Base-by-base conservation (phyloP, 768 basidiomycete genomes). In the Austroboletus eburneus region DNA sequence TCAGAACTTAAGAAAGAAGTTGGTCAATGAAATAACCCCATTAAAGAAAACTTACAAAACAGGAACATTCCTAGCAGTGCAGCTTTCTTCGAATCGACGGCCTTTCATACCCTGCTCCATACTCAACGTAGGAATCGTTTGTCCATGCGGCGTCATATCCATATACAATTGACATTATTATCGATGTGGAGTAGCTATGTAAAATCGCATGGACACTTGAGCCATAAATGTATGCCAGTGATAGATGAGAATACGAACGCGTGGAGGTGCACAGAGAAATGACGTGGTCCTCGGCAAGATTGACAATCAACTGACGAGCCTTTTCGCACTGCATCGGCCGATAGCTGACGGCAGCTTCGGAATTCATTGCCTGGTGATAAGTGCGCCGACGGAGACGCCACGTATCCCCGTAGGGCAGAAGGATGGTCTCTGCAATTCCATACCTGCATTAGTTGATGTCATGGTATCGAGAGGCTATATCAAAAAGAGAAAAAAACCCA, bases 351-450 rank as follows among this genome's bases (percentile, higher is more conserved):
- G 59, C 48, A 10, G 64, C 61, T 35, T 63, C 60, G 2, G 51
- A 45, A 27, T 57, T 57, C 54, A 74, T 56, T 10, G 61, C 56
- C 42, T 72, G 69, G 29, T 72, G 70, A 29, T 59, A 59, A 23
- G 62, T 53, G 32, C 62, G 59, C 5, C 59, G 59, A 24, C 72
- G 66, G 25, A 56, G 54, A 22, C 71, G 65, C 74, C 74, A 74
- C 17, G 54, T 57, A 8, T 66, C 58, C 1, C 70, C 72, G 47
- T 74, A 74, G 7, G 57, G 59, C 59, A 70, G 63, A 16, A 70
- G 48, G 21, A 58, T 49, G 8, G 64, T 56, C 43, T 64, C 63
- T 56, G 63, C 65, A 57, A 72, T 21, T 56, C 71, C 66, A 51
- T 67, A 46, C 45, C 62, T 65, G 17, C 29, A 21, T 63, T n/a